A percentile compares a stretch with the other conserved stretches of the same genome.
Conservation (phyloP, 2,329 filamentous ascomycete genomes). For the Bipolaris cookei region DNA sequence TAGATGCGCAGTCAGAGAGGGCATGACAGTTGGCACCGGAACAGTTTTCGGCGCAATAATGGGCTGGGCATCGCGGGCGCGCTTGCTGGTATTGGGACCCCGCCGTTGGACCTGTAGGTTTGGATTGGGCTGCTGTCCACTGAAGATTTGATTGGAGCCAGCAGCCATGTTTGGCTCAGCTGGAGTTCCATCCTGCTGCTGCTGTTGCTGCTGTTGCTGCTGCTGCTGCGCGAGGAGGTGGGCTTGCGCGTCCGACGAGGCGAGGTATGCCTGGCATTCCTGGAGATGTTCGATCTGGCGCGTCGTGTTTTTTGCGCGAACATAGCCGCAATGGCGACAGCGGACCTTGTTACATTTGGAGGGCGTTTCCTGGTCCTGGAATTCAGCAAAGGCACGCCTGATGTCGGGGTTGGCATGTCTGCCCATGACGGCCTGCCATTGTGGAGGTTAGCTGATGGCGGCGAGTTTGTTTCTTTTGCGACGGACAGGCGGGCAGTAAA, state of each 20-base stretch:
- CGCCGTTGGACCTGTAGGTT: slow-evolving; percentile 55
- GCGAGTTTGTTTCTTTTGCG: not conserved
- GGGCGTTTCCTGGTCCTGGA: slow-evolving; percentile 51
- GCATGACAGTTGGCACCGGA: slow-evolving; percentile 36
- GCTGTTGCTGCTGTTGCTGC: slow-evolving; percentile 20
- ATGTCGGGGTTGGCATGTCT: slow-evolving; percentile 53
- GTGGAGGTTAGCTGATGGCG: slow-evolving; percentile 20
- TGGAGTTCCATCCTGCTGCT: slow-evolving; percentile 26
- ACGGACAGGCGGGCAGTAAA: not conserved
- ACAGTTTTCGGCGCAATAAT: slow-evolving; percentile 45
- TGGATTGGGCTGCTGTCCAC: slow-evolving; percentile 56
- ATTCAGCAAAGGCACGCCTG: slow-evolving; percentile 47
- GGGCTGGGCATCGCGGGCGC: slow-evolving; percentile 46
- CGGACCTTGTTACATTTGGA: slow-evolving; percentile 58
- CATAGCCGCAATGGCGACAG: slow-evolving; percentile 57
- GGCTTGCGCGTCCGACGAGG: slow-evolving; percentile 53
- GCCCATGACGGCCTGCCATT: slow-evolving; percentile 31
- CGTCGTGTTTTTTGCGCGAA: slow-evolving; percentile 59
- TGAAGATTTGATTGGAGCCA: slow-evolving; percentile 49
- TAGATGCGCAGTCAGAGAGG: slow-evolving; percentile 65
- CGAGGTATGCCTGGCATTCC: slow-evolving; percentile 53
- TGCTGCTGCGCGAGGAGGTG: slow-evolving; percentile 32
- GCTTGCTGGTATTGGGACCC: slow-evolving; percentile 50
- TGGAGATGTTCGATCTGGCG: slow-evolving; percentile 59
- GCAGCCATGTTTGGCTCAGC: slow-evolving; percentile 25